phyloP scores from a whole-genome alignment of 2,329 filamentous ascomycete genomes.

The Trichoderma harzianum region DNA sequence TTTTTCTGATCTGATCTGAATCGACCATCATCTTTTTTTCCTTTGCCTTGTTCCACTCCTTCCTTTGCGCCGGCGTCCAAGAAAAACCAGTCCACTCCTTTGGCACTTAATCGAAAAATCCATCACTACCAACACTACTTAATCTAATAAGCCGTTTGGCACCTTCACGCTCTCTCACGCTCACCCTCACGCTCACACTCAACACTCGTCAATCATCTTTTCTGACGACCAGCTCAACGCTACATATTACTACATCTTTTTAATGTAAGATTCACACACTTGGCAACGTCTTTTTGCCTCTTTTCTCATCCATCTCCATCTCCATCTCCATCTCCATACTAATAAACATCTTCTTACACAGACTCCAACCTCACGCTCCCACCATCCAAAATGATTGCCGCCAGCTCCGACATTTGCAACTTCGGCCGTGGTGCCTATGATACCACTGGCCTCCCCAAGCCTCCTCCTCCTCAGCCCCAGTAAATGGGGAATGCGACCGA shows the following conservation, averaged over 20 bases:
- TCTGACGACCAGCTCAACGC: background rate
- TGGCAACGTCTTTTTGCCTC: background rate
- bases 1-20: background rate
- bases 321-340: background rate
- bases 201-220: background rate
- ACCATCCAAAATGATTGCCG: conserved; percentile 36
- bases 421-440: conserved; percentile 53
- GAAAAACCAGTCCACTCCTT: conserved; percentile 10
- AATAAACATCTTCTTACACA: background rate
- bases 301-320: background rate
- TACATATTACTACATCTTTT: background rate
- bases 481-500: conserved; percentile 26
- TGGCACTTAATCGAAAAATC: conserved; percentile 9
- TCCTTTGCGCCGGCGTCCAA: conserved; percentile 12
- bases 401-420: conserved; percentile 37
- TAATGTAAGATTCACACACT: background rate
- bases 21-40: background rate
- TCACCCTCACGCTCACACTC: background rate
- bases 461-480: conserved; percentile 41
- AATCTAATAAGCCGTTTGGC: background rate
- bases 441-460: conserved; percentile 48
- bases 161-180: conserved; percentile 2
- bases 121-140: background rate
- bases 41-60: conserved; percentile 2
- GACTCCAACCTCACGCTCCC: conserved; percentile 5